Evolutionary conservation across 345 rosid genomes (phyloP), one percentile per base, ranked within the genome.

Genomic region (Linum lewisii): DNA sequence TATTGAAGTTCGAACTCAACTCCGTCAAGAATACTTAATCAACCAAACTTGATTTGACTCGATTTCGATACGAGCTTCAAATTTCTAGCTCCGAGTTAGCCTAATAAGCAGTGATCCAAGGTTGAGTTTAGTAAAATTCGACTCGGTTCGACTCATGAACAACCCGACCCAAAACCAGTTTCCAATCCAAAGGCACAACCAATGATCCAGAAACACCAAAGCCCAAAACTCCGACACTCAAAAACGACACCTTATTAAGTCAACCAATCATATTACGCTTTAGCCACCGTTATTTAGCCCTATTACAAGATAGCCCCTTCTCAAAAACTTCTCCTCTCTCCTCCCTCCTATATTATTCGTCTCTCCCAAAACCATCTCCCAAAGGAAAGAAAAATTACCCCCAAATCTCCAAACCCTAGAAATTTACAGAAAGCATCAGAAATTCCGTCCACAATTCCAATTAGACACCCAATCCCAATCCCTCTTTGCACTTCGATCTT

Each of bases 401-500:
- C 60, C 60, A 24, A 25, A 7, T 18, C 24, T 34, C 60, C 36
- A 26, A 3, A n/a, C 36, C 44, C 36, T 29, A 4, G 16, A 13
- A 25, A 15, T 57, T 26, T 26, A 19, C 60, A 24, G 34, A 23
- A 25, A 15, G 2, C 44, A 57, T 57, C 44, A n/a, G 29, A 14
- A 22, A 11, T 21, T n/a, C 44, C 36, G 6, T 15, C 37, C 20
- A 25, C 1, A 13, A 21, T 34, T 57, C 37, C 60, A 25, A 57
- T 34, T 57, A 24, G 36, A 38, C 44, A 57, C 44, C 44, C 60
- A 57, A 24, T 10, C 21, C 57, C 57, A 21, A 21, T 53, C 21
- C 14, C 57, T 10, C 57, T 53, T 24, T 53, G 11, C 57, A 21
- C 13, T 13, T 53, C 56, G 13, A 10, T 11, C 56, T n/a, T 21